phyloP scores from a whole-genome alignment of 2,329 filamentous ascomycete genomes.

The Colletotrichum caudatum region DNA sequence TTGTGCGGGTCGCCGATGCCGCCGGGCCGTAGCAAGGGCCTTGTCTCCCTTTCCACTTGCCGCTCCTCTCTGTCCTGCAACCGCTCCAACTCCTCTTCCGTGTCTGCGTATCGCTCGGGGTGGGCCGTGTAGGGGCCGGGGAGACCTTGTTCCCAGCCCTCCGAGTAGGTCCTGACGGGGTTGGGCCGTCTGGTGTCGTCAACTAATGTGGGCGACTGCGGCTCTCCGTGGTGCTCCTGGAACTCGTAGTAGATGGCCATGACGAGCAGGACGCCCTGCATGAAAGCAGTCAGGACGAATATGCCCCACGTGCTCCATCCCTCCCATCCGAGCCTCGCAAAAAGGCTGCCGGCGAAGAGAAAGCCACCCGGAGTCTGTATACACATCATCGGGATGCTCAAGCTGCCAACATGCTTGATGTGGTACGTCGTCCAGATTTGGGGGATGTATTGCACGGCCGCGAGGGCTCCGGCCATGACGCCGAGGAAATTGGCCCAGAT shows the following conservation, averaged over 20 bases:
- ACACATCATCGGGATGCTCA: conserved; percentile 98
- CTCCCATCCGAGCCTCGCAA: conserved; percentile 78
- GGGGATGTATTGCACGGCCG: conserved; percentile 91
- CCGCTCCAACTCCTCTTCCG: conserved; percentile 63
- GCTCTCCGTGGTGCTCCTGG: conserved; percentile 53
- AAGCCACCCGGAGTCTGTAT: conserved; percentile 96
- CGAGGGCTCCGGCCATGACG: conserved; percentile 80
- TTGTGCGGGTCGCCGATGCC: conserved; percentile 61
- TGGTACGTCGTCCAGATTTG: conserved; percentile 94
- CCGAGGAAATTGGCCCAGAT: conserved; percentile 90
- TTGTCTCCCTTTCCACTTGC: conserved; percentile 62
- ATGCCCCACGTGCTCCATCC: conserved; percentile 98
- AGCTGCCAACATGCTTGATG: conserved; percentile 86
- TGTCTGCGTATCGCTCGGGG: conserved; percentile 64
- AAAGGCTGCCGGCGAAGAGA: conserved; percentile 88
- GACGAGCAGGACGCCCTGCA: conserved; percentile 84
- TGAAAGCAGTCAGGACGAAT: conserved; percentile 84
- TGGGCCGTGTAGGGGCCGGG: conserved; percentile 65
- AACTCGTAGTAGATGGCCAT: conserved; percentile 86
- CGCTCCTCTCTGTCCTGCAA: conserved; percentile 64
- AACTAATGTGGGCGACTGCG: conserved; percentile 26
- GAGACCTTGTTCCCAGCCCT: conserved; percentile 64
- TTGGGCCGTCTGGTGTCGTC: conserved; percentile 50
- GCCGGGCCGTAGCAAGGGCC: conserved; percentile 63
- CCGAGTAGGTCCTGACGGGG: conserved; percentile 60